phyloP scores from a whole-genome alignment of 2,329 filamentous ascomycete genomes.

The Neofusicoccum kwambonambiense region DNA sequence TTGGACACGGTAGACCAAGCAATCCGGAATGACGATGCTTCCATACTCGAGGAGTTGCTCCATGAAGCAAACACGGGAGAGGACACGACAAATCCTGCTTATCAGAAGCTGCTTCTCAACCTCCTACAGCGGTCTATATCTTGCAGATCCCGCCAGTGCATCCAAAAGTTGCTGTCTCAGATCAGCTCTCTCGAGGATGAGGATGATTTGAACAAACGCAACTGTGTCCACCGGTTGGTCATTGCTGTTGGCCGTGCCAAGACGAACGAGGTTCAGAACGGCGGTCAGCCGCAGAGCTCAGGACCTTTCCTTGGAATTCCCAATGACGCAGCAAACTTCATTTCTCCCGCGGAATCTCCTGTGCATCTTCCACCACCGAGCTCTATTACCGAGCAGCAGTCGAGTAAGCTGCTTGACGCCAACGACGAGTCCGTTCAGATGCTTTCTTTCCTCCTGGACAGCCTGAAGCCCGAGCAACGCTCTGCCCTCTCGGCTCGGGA shows the following conservation, averaged over 20 bases:
- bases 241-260: slow-evolving; percentile 84
- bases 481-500: slow-evolving; percentile 68
- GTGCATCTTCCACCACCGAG: slow-evolving; percentile 60
- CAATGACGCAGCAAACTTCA: slow-evolving; percentile 65
- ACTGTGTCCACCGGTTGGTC: slow-evolving; percentile 88
- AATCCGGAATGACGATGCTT: slow-evolving; percentile 66
- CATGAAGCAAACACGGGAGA: slow-evolving; percentile 56
- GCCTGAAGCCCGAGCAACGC: slow-evolving; percentile 66
- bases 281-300: slow-evolving; percentile 45
- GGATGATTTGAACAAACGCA: slow-evolving; percentile 90
- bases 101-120: slow-evolving; percentile 72
- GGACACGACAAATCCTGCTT: slow-evolving; percentile 47
- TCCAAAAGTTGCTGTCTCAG: slow-evolving; percentile 67
- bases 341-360: slow-evolving; percentile 74
- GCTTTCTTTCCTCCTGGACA: slow-evolving; percentile 62
- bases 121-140: slow-evolving; percentile 76
- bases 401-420: slow-evolving; percentile 58
- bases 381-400: slow-evolving; percentile 65
- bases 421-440: slow-evolving; percentile 76
- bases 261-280: slow-evolving; percentile 48
- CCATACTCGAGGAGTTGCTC: slow-evolving; percentile 56
- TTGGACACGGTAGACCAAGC: slow-evolving; percentile 72
- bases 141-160: slow-evolving; percentile 65
- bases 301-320: slow-evolving; percentile 39
- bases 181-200: slow-evolving; percentile 76